Evolutionary conservation across 2,329 filamentous ascomycete species (phyloP).

Genomic region (Pseudogymnoascus sp.): DNA sequence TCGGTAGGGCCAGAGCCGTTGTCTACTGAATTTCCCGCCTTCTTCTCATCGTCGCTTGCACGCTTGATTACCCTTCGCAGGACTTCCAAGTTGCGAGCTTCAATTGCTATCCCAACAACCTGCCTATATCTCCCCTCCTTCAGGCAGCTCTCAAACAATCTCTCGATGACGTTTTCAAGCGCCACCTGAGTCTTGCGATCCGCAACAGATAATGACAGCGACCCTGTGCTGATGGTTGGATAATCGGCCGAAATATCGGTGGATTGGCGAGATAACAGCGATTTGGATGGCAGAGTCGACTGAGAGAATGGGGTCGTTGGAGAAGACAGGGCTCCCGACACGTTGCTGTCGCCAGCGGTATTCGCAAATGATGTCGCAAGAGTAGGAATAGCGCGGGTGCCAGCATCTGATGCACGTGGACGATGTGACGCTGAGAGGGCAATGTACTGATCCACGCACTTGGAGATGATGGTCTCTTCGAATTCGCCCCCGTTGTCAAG

Average conservation of each 20-base stretch:
- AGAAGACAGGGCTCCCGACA: conserved; percentile 56
- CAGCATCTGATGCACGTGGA: conserved; percentile 44
- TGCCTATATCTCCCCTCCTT: conserved; percentile 82
- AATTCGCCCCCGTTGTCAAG: conserved; percentile 87
- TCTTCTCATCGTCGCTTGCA: conserved; percentile 78
- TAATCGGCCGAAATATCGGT: conserved; percentile 50
- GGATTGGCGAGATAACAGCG: conserved; percentile 78
- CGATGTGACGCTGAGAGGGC: conserved; percentile 51
- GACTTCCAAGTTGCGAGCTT: conserved; percentile 85
- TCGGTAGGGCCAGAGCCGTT: conserved; percentile 58
- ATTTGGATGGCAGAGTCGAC: conserved; percentile 86
- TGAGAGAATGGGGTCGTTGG: conserved; percentile 94
- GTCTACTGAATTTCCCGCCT: conserved; percentile 49
- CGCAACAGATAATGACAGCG: conserved; percentile 31
- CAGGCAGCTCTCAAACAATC: conserved; percentile 86
- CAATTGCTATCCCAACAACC: conserved; percentile 92
- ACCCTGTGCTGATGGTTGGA: conserved; percentile 34
- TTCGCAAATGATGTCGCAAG: conserved; percentile 72
- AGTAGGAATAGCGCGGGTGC: conserved; percentile 40
- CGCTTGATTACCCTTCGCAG: conserved; percentile 79
- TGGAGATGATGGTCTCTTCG: conserved; percentile 97
- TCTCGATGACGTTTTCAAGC: conserved; percentile 74
- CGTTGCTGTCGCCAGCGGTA: conserved; percentile 56
- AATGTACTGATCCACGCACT: conserved; percentile 97
- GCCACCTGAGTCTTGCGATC: conserved; percentile 68